These are phyloP conservation scores for Hansenula sp. DNA, from an alignment of 1,139 yeast species.

Conservation along the genomic window DNA sequence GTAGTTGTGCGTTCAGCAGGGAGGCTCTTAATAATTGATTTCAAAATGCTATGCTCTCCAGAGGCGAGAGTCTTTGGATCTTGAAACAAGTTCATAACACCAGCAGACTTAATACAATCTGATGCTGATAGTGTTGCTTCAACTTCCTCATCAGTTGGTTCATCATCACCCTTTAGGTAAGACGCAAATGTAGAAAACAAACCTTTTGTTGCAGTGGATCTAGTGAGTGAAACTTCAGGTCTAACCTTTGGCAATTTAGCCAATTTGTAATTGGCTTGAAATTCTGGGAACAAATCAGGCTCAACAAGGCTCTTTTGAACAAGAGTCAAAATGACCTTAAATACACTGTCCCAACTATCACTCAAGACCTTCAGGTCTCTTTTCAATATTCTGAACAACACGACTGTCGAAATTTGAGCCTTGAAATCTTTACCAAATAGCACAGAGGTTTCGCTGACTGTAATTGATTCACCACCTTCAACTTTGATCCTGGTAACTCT, in stretches of 20 bases:
- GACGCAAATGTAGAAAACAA: slow-evolving; percentile 87
- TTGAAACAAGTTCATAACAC: slow-evolving; percentile 47
- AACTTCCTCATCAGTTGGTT: slow-evolving; percentile 89
- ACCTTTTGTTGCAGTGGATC: slow-evolving; percentile 63
- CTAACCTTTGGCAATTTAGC: slow-evolving; percentile 54
- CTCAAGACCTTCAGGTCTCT: slow-evolving; percentile 38
- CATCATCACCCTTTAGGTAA: slow-evolving; percentile 89
- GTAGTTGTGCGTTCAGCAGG: slow-evolving; percentile 22
- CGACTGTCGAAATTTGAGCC: slow-evolving; percentile 86
- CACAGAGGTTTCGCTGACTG: slow-evolving; percentile 78
- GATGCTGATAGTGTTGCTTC: slow-evolving; percentile 78
- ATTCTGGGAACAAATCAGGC: slow-evolving; percentile 61
- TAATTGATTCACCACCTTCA: slow-evolving; percentile 42
- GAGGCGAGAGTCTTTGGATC: slow-evolving; percentile 30
- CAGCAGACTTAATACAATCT: slow-evolving; percentile 74
- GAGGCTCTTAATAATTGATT: slow-evolving; percentile 25
- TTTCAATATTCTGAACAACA: slow-evolving; percentile 71
- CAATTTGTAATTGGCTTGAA: slow-evolving; percentile 52
- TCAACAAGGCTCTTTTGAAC: slow-evolving; percentile 70
- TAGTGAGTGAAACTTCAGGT: slow-evolving; percentile 61
- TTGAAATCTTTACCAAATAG: slow-evolving; percentile 87
- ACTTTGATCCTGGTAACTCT: slow-evolving; percentile 21
- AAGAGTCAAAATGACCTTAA: slow-evolving; percentile 58
- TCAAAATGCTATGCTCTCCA: slow-evolving; percentile 25
- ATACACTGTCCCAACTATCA: slow-evolving; percentile 52